phyloP scores from a whole-genome alignment of 2,329 filamentous ascomycete genomes.

The Trichoderma atrobrunneum region DNA sequence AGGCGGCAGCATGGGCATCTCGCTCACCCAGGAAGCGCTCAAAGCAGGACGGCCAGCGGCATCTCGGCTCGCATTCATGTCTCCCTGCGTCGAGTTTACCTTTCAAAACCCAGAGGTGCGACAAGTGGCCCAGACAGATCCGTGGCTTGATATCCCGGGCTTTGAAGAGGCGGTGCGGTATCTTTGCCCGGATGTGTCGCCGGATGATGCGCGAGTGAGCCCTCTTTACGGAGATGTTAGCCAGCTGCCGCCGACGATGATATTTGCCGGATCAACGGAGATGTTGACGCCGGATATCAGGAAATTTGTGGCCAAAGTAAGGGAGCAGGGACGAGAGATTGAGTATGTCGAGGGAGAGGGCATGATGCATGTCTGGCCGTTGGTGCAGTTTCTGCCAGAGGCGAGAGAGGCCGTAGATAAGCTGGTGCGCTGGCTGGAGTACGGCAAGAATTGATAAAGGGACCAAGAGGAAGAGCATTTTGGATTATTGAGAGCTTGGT shows the following conservation, averaged over 20 bases:
- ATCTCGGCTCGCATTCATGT: slow-evolving; percentile 29
- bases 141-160: slow-evolving; percentile 31
- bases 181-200: slow-evolving; percentile 29
- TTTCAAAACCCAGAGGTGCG: slow-evolving; percentile 30
- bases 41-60: slow-evolving; percentile 27
- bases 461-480: too few relatives aligned
- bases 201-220: slow-evolving; percentile 29
- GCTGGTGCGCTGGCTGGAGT: slow-evolving; percentile 29
- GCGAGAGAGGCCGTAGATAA: slow-evolving; percentile 27
- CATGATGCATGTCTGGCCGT: slow-evolving; percentile 35
- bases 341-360: slow-evolving; percentile 31
- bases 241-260: slow-evolving; percentile 31
- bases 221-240: slow-evolving; percentile 30
- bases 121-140: slow-evolving; percentile 26
- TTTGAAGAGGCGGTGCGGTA: slow-evolving; percentile 27
- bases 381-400: slow-evolving; percentile 30
- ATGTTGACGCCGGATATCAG: slow-evolving; percentile 30
- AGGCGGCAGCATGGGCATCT: slow-evolving; percentile 32
- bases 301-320: slow-evolving; percentile 30
- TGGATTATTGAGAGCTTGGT: not conserved
- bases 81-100: slow-evolving; percentile 32
- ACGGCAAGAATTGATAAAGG: not conserved
- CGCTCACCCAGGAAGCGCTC: slow-evolving; percentile 31
- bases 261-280: slow-evolving; percentile 31
- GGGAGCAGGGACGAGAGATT: slow-evolving; percentile 27